phyloP scores from a whole-genome alignment of 2,329 filamentous ascomycete species.

The Elsinoe fawcettii region DNA sequence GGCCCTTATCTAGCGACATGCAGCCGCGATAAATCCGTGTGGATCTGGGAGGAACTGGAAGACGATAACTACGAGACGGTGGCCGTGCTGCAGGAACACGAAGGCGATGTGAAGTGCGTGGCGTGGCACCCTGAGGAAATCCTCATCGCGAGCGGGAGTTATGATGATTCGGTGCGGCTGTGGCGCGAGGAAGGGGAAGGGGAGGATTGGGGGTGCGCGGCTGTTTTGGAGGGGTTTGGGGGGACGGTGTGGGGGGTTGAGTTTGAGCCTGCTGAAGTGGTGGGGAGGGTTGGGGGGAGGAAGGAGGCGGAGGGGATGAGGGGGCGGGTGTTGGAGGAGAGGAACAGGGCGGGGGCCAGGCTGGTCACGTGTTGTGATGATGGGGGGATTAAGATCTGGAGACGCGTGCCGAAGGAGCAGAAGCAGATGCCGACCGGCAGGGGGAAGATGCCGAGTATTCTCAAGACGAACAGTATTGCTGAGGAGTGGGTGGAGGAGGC shows the following conservation, averaged over 20 bases:
- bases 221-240: conserved; percentile 68
- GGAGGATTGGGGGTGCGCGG: conserved; percentile 90
- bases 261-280: conserved; percentile 45
- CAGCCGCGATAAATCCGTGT: conserved; percentile 85
- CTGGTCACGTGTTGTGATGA: conserved; percentile 84
- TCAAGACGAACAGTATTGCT: conserved; percentile 61
- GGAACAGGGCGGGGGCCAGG: conserved; percentile 45
- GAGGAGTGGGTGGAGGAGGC: conserved; percentile 80
- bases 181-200: conserved; percentile 84
- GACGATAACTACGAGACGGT: conserved; percentile 97
- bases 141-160: conserved; percentile 80
- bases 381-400: conserved; percentile 70
- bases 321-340: conserved; percentile 31
- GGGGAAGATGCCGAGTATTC: conserved; percentile 76
- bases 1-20: conserved; percentile 82
- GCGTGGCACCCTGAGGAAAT: conserved; percentile 79
- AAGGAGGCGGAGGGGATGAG: conserved; percentile 25
- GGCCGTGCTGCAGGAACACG: conserved; percentile 88
- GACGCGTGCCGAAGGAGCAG: conserved; percentile 51
- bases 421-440: conserved; percentile 37
- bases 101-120: conserved; percentile 90
- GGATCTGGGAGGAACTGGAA: conserved; percentile 96
- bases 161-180: conserved; percentile 82
- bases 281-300: conserved; percentile 19
- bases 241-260: conserved; percentile 88